Base-by-base conservation (phyloP, 2,329 filamentous ascomycete species). In the Arthrobotrys sphaeroides region DNA sequence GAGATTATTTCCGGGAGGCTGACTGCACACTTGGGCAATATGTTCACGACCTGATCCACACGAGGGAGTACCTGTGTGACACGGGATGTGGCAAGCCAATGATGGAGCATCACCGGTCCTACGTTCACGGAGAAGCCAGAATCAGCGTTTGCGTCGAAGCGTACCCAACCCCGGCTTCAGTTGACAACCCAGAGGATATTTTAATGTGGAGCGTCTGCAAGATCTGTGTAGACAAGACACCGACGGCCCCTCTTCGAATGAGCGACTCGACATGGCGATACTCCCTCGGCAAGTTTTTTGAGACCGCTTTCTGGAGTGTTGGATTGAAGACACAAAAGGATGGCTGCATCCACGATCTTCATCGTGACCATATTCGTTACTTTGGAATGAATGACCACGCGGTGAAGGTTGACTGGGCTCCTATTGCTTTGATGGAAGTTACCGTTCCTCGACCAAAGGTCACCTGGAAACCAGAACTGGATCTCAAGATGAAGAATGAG, bases 161-260 rank as follows among this genome's bases (percentile, higher is more conserved):
- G 31, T 90, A 89, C 77, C 89, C 90, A 78, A 84, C 91, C 75
- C 86, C 88, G 74, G 87, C 88, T 0, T 83, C 90, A 82, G 87
- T 88, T 81, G 62, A 67, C 5, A 36, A 31, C 6, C 36, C 33
- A 2, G 88, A 92, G 77, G 91, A 90, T 1, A 96, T 99, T 67
- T 88, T 94, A 69, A 97, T 99, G 93, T 99, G 96, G 96, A 98
- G 93, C 78, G 93, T 91, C 79, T 99, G 95, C 84, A 95, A 96
- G 80, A 86, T 92, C 28, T 99, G 96, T 82, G 90, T 92, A 61
- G 92, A 92, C 78, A 94, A 98, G 81, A 96, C 77, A 0, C 78
- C 78, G 9, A 79, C 94, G 0, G 91, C 93, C 40, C 90, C 94
- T 53, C 91, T 92, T 78, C 90, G 90, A 31, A 97, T 99, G 93